phyloP scores from a whole-genome alignment of 83 land plant genomes.

The Picea abies region DNA sequence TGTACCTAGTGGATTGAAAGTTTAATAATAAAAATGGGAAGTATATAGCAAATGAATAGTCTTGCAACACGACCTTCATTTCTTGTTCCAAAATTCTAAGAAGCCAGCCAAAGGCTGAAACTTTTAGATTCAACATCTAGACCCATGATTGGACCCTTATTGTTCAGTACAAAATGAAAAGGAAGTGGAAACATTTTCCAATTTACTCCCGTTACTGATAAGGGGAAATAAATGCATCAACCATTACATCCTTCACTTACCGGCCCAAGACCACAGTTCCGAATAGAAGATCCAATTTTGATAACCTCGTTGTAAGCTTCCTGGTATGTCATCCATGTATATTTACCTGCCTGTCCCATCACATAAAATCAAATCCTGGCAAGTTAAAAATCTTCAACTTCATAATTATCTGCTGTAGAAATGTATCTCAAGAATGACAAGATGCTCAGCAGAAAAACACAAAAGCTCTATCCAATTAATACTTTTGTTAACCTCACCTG shows the following conservation, averaged over 20 bases:
- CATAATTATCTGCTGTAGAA: background rate
- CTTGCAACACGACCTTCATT: background rate
- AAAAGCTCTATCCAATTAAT: background rate
- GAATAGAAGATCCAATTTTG: slow-evolving; percentile 79
- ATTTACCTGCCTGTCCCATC: slow-evolving; percentile 74
- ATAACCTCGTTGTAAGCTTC: slow-evolving; percentile 77
- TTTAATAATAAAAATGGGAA: no score
- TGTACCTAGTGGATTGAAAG: no score
- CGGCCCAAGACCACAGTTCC: slow-evolving; percentile 70
- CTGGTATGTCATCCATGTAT: slow-evolving; percentile 88
- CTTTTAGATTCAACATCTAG: background rate
- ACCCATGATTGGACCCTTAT: background rate
- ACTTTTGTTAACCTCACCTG: slow-evolving; percentile 53
- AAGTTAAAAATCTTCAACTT: background rate
- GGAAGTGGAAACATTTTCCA: background rate
- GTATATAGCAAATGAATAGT: no score
- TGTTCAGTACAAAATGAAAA: background rate
- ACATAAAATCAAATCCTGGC: slow-evolving; percentile 11
- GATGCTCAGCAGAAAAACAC: background rate
- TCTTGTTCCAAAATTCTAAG: background rate
- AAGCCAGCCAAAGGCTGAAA: background rate
- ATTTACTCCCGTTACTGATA: background rate
- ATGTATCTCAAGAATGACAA: background rate
- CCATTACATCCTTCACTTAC: slow-evolving; percentile 37
- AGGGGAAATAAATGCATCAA: background rate